Conservation (phyloP, 2,329 filamentous ascomycete genomes). For the Cladosporium sp. region DNA sequence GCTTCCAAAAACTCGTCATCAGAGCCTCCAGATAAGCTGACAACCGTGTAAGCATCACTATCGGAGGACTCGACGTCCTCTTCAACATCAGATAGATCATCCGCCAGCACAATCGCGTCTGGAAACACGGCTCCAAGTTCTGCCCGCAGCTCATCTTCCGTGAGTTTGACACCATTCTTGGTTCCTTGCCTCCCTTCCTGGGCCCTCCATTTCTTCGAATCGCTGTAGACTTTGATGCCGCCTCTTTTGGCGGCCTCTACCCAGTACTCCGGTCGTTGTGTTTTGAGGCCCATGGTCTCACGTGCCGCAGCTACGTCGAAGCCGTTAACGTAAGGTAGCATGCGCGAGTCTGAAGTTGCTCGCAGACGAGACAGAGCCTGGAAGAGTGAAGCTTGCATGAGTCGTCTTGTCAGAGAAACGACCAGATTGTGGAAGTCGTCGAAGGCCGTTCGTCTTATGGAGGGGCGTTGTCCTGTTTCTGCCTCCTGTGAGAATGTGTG, state of each 20-base stretch:
- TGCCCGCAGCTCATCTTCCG: slow-evolving; percentile 46
- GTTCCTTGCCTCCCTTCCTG: slow-evolving; percentile 29
- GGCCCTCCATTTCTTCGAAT: slow-evolving; percentile 28
- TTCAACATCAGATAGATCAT: slow-evolving; percentile 38
- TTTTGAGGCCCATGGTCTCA: slow-evolving; percentile 54
- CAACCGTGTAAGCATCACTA: slow-evolving; percentile 27
- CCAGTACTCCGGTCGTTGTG: slow-evolving; percentile 53
- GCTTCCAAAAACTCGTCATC: neutral
- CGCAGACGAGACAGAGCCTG: slow-evolving; percentile 69
- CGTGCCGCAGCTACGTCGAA: slow-evolving; percentile 57
- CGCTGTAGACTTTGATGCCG: slow-evolving; percentile 50
- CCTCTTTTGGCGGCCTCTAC: slow-evolving; percentile 53
- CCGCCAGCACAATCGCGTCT: neutral
- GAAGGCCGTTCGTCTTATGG: slow-evolving; percentile 73
- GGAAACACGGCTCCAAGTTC: slow-evolving; percentile 32
- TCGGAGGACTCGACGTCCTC: slow-evolving; percentile 45
- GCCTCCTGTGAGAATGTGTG: slow-evolving; percentile 49
- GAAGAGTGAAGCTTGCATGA: slow-evolving; percentile 69
- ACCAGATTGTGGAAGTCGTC: slow-evolving; percentile 71
- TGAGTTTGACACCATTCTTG: slow-evolving; percentile 30
- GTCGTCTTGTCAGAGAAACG: slow-evolving; percentile 66
- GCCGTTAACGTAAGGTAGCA: slow-evolving; percentile 30
- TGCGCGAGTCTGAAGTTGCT: slow-evolving; percentile 41
- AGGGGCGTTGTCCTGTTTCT: slow-evolving; percentile 56
- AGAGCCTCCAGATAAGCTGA: slow-evolving; percentile 21